These are phyloP conservation scores for Sphaerulina musiva DNA, from an alignment of 2,329 filamentous ascomycete genomes.

Conservation along the genomic window DNA sequence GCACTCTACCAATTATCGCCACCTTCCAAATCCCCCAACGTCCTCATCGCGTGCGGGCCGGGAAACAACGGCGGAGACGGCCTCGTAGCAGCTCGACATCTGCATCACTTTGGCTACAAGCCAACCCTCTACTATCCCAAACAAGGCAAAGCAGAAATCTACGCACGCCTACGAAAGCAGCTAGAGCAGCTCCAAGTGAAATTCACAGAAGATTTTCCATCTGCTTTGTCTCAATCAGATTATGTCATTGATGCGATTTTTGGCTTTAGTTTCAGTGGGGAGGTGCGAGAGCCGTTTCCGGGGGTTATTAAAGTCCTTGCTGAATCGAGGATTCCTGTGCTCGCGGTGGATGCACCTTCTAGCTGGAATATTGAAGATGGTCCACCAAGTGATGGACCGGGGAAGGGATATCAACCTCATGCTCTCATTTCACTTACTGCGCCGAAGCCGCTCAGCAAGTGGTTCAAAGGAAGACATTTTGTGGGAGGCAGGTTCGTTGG, in stretches of 20 bases:
- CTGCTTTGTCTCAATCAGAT: conserved; percentile 61
- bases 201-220: conserved; percentile 72
- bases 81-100: conserved; percentile 84
- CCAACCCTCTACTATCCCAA: conserved; percentile 92
- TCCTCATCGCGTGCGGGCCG: conserved; percentile 88
- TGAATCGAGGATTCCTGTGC: conserved; percentile 65
- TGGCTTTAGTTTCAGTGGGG: conserved; percentile 85
- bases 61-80: conserved; percentile 79
- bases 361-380: conserved; percentile 90
- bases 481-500: conserved; percentile 85
- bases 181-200: conserved; percentile 74
- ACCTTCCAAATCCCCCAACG: conserved; percentile 58
- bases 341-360: conserved; percentile 86
- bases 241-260: conserved; percentile 92
- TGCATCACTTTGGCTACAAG: conserved; percentile 84
- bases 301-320: conserved; percentile 72
- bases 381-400: conserved; percentile 68
- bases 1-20: conserved; percentile 84
- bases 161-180: conserved; percentile 79
- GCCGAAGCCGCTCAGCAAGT: conserved; percentile 80
- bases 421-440: conserved; percentile 84
- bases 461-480: conserved; percentile 84
- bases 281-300: conserved; percentile 87
- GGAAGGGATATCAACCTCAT: conserved; percentile 71
- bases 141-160: conserved; percentile 80